Percentiles rank a stretch among this genome's conserved stretches.
phyloP scores from a whole-genome alignment of 169 alveolate species.

The Miamiensis avidus region DNA sequence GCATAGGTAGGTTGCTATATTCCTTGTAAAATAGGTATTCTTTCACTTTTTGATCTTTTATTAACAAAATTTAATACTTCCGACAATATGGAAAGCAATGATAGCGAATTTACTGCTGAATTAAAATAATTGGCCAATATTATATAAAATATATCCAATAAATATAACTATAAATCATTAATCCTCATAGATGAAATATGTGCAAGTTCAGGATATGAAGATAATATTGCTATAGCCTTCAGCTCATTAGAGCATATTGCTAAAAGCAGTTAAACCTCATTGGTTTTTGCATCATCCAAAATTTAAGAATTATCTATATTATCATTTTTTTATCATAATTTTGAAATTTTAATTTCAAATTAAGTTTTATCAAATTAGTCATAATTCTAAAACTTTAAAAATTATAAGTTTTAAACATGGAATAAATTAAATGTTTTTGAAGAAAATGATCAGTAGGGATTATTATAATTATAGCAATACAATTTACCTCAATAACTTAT shows the following conservation, averaged over 20 bases:
- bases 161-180: no score
- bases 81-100: not conserved
- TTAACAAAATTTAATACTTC: not conserved
- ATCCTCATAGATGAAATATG: not conserved
- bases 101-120: not conserved
- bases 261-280: not conserved
- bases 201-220: not conserved
- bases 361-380: no score
- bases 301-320: not conserved
- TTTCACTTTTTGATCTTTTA: not conserved
- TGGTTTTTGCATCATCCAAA: not conserved
- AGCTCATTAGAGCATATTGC: not conserved
- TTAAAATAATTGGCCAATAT: not conserved
- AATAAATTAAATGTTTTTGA: no score
- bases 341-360: no score
- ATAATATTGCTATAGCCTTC: not conserved
- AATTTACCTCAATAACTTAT: no score
- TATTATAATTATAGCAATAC: no score
- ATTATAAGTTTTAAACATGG: no score
- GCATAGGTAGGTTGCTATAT: not conserved
- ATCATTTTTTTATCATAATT: no score
- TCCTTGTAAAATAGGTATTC: not conserved
- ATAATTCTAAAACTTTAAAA: no score
- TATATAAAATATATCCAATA: no score
- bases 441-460: no score